Evolutionary conservation across 148 eudicot species (phyloP).

Genomic region (Cornus florida): DNA sequence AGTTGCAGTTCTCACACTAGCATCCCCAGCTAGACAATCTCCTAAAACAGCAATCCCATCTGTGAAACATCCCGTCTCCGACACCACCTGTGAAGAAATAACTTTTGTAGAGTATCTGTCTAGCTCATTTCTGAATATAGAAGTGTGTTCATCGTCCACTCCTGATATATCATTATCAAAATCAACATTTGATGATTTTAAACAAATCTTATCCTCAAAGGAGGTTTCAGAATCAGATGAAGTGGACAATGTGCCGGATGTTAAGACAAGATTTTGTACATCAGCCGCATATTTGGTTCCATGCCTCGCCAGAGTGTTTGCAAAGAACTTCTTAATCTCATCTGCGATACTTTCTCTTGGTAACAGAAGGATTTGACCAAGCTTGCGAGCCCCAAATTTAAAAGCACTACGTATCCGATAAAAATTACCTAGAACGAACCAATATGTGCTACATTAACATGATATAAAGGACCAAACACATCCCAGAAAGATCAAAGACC

Average conservation of each 20-base stretch:
- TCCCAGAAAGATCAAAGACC: neutral
- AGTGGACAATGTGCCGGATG: conserved; percentile 7
- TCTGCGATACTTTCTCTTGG: conserved; percentile 43
- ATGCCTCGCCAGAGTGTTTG: conserved; percentile 47
- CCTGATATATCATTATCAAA: conserved; percentile 16
- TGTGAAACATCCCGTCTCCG: conserved; percentile 4
- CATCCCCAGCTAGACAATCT: conserved; percentile 10
- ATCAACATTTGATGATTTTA: conserved; percentile 24
- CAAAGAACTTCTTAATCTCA: conserved; percentile 44
- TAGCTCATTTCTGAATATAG: conserved; percentile 13
- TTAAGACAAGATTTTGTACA: conserved; percentile 1
- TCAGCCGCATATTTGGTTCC: conserved; percentile 10
- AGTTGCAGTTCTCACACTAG: neutral
- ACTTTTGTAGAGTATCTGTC: conserved; percentile 4
- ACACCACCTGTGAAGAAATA: conserved; percentile 1
- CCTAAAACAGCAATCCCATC: conserved; percentile 14
- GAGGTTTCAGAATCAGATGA: conserved; percentile 24
- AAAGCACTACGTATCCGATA: conserved; percentile 61
- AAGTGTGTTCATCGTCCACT: conserved; percentile 1
- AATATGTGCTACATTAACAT: neutral
- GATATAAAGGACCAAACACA: neutral
- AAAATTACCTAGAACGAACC: conserved; percentile 41
- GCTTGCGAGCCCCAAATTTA: conserved; percentile 55
- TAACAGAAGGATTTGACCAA: conserved; percentile 36
- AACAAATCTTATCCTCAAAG: conserved; percentile 29